phyloP scores from a whole-genome alignment of 768 basidiomycete species.

The Antrodiella citrinella region DNA sequence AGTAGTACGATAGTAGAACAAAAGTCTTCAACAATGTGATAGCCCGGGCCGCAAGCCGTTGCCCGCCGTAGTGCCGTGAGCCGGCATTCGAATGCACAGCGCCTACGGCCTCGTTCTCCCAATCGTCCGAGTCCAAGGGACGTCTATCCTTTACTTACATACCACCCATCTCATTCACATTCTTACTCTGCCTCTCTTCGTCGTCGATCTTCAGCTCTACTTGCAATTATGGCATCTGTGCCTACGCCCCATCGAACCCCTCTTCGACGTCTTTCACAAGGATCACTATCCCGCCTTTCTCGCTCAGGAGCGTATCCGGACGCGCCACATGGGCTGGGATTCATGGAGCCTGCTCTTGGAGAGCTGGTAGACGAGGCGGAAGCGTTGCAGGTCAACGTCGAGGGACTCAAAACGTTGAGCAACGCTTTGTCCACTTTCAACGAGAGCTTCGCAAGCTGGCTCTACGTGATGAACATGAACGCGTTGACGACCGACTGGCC shows the following conservation, averaged over 20 bases:
- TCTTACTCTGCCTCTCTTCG: too few species aligned
- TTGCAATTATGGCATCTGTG: constrained; percentile 2
- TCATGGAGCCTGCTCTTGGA: constrained; percentile 74
- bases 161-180: too few species aligned
- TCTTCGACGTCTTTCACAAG: constrained; percentile 82
- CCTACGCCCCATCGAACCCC: constrained; percentile 68
- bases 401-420: constrained; percentile 62
- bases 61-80: too few species aligned
- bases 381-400: constrained; percentile 65
- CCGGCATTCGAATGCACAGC: too few species aligned
- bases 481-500: constrained; percentile 91
- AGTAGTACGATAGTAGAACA: too few species aligned
- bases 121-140: too few species aligned
- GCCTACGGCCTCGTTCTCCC: too few species aligned
- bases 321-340: constrained; percentile 78
- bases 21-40: too few species aligned
- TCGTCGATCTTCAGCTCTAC: too few species aligned
- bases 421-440: constrained; percentile 80
- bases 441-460: constrained; percentile 86
- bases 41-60: too few species aligned
- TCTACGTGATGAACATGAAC: constrained; percentile 93
- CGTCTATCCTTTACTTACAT: too few species aligned
- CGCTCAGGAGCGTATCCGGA: constrained; percentile 65
- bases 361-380: constrained; percentile 90
- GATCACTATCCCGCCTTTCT: constrained; percentile 81